Conservation (phyloP, 257 asterid species). For the Linaria vulgaris region DNA sequence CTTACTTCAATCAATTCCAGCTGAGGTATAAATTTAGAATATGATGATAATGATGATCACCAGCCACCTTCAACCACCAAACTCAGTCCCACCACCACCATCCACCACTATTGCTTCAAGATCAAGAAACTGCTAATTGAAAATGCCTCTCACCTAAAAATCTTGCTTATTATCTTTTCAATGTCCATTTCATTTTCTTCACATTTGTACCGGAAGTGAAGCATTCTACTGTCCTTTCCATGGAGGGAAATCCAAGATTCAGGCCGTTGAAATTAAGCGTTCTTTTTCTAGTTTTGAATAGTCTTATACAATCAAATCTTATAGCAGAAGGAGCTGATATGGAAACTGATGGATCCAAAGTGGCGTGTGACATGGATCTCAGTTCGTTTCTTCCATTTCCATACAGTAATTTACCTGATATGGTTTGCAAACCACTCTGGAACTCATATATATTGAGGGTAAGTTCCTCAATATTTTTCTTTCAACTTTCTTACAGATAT, state of each 20-base stretch:
- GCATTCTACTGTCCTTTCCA: slow-evolving; percentile 19
- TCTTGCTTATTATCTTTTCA: slow-evolving; percentile 22
- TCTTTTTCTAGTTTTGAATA: slow-evolving; percentile 19
- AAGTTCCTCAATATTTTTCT: slow-evolving; percentile 18
- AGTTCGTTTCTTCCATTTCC: slow-evolving; percentile 79
- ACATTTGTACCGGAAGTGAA: slow-evolving; percentile 14
- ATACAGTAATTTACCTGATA: slow-evolving; percentile 53
- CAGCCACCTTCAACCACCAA: slow-evolving; percentile 73
- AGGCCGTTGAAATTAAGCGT: slow-evolving; percentile 9
- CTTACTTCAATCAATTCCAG: slow-evolving; percentile 20
- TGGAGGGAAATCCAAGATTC: slow-evolving; percentile 42
- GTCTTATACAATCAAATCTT: slow-evolving; percentile 20
- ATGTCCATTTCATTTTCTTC: slow-evolving; percentile 26
- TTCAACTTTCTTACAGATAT: too few relatives aligned
- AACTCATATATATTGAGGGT: slow-evolving; percentile 76
- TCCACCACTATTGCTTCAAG: slow-evolving; percentile 33
- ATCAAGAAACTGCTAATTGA: slow-evolving; percentile 31
- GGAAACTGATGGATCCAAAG: slow-evolving; percentile 24
- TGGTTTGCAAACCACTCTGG: slow-evolving; percentile 90
- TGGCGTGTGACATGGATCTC: slow-evolving; percentile 53
- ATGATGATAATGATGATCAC: slow-evolving; percentile 53
- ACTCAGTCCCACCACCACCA: slow-evolving; percentile 60
- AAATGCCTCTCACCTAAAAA: slow-evolving; percentile 30
- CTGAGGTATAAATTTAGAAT: slow-evolving; percentile 27
- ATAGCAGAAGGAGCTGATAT: slow-evolving; percentile 26